Conservation (phyloP, 495 filamentous ascomycete genomes). For the Xylaria bambusicola region DNA sequence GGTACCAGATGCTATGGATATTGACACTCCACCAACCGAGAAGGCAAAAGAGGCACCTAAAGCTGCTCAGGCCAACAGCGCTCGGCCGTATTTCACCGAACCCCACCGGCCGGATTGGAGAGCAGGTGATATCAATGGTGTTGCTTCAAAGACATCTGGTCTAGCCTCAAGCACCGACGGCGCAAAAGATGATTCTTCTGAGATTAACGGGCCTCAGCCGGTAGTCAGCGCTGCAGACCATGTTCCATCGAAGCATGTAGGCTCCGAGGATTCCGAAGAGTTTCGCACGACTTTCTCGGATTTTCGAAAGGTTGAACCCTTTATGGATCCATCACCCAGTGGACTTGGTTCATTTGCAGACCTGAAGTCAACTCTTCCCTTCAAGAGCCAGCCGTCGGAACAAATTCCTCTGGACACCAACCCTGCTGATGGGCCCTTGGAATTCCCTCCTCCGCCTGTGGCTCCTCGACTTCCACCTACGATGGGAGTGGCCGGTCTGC, state of each 20-base stretch:
- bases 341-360: constrained; percentile 68
- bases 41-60: constrained; percentile 24
- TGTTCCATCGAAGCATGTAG: constrained; percentile 29
- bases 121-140: constrained; percentile 40
- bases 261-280: constrained; percentile 48
- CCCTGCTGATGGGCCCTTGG: constrained; percentile 41
- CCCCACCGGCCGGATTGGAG: constrained; percentile 54
- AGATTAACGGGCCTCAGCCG: constrained; percentile 22
- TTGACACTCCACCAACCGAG: constrained; percentile 47
- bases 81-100: constrained; percentile 49
- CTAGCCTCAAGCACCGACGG: constrained; percentile 31
- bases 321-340: constrained; percentile 49
- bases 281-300: constrained; percentile 62
- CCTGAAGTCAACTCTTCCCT: constrained; percentile 68
- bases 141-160: constrained; percentile 24
- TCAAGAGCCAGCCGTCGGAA: constrained; percentile 63
- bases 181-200: constrained; percentile 14
- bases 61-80: constrained; percentile 24
- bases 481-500: constrained; percentile 36
- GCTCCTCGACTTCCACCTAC: constrained; percentile 48
- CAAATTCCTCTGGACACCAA: constrained; percentile 41
- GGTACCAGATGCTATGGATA: constrained; percentile 52
- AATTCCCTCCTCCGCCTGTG: constrained; percentile 65
- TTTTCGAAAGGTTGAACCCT: constrained; percentile 67
- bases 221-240: constrained; percentile 18